Base-by-base conservation (phyloP, 805 yeast genomes). In the Starmerella floricola region DNA sequence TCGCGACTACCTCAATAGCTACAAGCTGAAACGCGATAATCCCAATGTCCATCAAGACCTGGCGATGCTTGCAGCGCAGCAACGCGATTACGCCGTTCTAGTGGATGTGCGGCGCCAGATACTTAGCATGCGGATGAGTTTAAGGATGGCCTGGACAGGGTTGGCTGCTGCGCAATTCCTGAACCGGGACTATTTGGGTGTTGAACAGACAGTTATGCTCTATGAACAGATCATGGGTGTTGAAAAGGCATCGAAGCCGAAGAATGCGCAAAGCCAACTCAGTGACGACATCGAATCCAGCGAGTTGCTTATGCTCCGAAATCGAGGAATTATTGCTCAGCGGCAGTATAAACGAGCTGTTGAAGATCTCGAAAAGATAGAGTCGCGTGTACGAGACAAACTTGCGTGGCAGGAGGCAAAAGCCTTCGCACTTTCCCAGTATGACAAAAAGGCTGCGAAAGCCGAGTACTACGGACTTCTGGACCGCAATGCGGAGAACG, bases 401-500 rank as follows among this genome's bases (percentile, higher is more conserved):
- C 63, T 73, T 30, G 71, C 79, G 11, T 68, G 75, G 42, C 56
- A 73, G 51, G 94, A 86, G 59, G 70, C 70, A 55, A 71, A 72
- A 50, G 95, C 86, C 3, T 63, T 69, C 41, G 76, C 78, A 51
- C 68, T 76, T 41, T 61, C 76, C 59, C 68, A 74, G 31, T 61
- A 82, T 45, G 80, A 76, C 8, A 63, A 67, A 34, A 55, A 57
- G 12, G 65, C 73, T 41, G 84, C 82, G 41, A 88, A 95, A 1
- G 53, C 71, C 38, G 67, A 74, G 31, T 82, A 78, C 56, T 73
- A 94, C 57, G 65, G 69, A 43, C 66, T 88, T 44, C 66, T 88
- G 45, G 75, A 80, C 57, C 76, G 95, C 56, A 88, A 88, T 59
- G 94, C 97, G 0, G 95, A 86, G 55, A 72, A 80, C 53, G 64